Base-by-base conservation (phyloP, 2,329 filamentous ascomycete genomes). In the Cladosporium sphaerospermum region DNA sequence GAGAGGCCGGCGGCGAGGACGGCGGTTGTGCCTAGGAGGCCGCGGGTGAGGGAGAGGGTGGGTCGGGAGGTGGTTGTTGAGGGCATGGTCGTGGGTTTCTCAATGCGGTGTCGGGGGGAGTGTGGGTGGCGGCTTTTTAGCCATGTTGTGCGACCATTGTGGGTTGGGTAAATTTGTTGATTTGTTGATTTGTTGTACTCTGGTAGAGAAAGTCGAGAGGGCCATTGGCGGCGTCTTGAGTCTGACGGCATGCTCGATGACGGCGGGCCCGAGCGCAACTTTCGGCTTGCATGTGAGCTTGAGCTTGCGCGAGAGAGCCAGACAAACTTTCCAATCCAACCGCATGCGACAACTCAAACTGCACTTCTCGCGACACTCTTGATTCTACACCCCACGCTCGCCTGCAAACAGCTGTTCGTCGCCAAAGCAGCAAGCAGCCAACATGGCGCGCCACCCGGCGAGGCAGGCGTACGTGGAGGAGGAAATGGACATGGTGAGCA, bases 401-500 rank as follows among this genome's bases (percentile, higher is more conserved):
- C 9, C 6, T n/a, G n/a, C 34, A 36, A 8, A 4, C 6, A 11
- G 34, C 5, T 39, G 36, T 16, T 14, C 11, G 36, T 5, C 6
- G n/a, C 4, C 36, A n/a, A 14, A n/a, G 16, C 8, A n/a, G n/a
- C 36, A n/a, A 39, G n/a, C 10, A 11, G 18, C 11, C 40, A 52
- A 18, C 46, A 64, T 61, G 67, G 79, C 73, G 69, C 79, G 95
- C 75, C 92, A 96, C 76, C 92, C 92, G 54, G 84, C 92, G 69
- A 83, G 93, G 60, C 86, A 92, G 72, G 92, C 92, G 40, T 96
- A 95, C 71, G 90, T 97, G 59, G 92, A 97, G 78, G 92, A 96
- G 41, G 77, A 82, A 67, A 72, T 53, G 51, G 51, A 53, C 43
- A 53, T 53, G 51, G 51, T 53, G 43, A 52, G 43, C 32, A 54